Conservation (phyloP, 441 rosid genomes). For the Populus hybrid region DNA sequence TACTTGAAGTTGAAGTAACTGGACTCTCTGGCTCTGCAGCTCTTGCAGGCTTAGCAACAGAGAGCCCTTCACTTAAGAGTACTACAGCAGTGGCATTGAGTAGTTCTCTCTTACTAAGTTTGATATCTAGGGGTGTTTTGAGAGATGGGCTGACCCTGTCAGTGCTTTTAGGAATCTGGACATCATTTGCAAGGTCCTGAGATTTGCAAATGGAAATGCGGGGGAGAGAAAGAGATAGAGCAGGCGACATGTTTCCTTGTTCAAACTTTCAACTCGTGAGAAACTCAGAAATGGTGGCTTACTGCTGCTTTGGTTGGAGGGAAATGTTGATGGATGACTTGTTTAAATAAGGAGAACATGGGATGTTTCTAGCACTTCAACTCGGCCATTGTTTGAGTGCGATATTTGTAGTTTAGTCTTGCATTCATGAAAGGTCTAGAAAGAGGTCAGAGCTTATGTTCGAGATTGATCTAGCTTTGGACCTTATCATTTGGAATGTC, state of each 20-base stretch:
- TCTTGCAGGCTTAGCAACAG: constrained; percentile 34
- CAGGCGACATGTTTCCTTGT: constrained; percentile 32
- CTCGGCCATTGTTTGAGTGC: constrained; percentile 22
- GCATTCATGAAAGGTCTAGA: constrained; percentile 45
- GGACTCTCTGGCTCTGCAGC: constrained; percentile 56
- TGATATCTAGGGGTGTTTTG: constrained; percentile 25
- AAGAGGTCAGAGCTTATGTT: neutral
- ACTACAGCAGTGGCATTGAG: constrained; percentile 41
- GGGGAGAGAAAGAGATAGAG: constrained; percentile 41
- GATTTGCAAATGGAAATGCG: constrained; percentile 44
- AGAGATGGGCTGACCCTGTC: constrained; percentile 25
- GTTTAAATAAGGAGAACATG: constrained; percentile 28
- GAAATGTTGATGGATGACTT: constrained; percentile 2
- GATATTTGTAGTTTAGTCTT: constrained; percentile 2
- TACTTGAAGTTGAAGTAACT: constrained; percentile 42
- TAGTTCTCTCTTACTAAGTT: constrained; percentile 44
- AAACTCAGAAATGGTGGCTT: neutral
- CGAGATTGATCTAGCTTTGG: neutral
- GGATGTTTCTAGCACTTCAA: constrained; percentile 45
- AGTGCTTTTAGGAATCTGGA: constrained; percentile 26
- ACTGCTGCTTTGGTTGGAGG: constrained; percentile 6
- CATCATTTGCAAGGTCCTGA: constrained; percentile 36
- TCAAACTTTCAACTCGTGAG: neutral
- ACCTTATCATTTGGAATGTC: neutral
- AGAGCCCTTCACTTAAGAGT: constrained; percentile 29